A percentile compares a stretch with the other conserved stretches of the same genome.
These are phyloP conservation scores for Kandelia obovata DNA, from an alignment of 345 rosid genomes.

Conservation along the genomic window DNA sequence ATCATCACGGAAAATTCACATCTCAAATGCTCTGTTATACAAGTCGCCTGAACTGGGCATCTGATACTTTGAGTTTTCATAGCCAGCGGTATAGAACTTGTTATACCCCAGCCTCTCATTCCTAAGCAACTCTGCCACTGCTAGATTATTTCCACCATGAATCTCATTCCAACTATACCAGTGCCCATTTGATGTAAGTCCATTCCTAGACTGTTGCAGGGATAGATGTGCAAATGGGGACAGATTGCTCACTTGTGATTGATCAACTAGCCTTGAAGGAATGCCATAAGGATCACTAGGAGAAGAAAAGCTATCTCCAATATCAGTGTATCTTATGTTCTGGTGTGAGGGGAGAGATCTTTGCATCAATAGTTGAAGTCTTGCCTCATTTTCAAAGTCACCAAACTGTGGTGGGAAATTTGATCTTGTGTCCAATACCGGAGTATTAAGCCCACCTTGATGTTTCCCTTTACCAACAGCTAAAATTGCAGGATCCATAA, in stretches of 20 bases:
- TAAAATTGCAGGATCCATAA: constrained; percentile 90
- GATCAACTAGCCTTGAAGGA: constrained; percentile 60
- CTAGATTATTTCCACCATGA: constrained; percentile 52
- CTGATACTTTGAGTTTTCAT: constrained; percentile 63
- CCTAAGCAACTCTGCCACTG: constrained; percentile 64
- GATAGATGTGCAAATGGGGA: constrained; percentile 48
- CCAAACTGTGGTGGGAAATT: constrained; percentile 42
- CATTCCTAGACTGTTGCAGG: constrained; percentile 58
- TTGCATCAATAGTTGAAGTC: constrained; percentile 60
- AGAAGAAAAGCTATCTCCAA: constrained; percentile 50
- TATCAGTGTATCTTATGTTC: constrained; percentile 44
- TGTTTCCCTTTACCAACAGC: constrained; percentile 84
- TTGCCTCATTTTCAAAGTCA: constrained; percentile 60
- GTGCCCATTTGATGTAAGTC: constrained; percentile 49
- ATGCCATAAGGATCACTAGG: constrained; percentile 50
- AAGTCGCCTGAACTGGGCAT: constrained; percentile 66
- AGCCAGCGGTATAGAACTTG: constrained; percentile 51
- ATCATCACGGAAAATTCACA: constrained; percentile 37
- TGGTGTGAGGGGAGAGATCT: constrained; percentile 58
- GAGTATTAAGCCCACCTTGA: constrained; percentile 47
- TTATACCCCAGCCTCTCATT: constrained; percentile 61
- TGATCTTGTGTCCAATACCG: constrained; percentile 56
- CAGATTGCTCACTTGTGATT: constrained; percentile 48
- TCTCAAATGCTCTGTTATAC: constrained; percentile 69
- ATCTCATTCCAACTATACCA: constrained; percentile 79